Percentiles rank a stretch among this genome's conserved stretches.
Evolutionary conservation across 306 rosid genomes (phyloP).

Genomic region (Medicago truncatula): MtrunA17r5.0-ANR NC_053043.1:49159501-49160000

Average conservation of each 20-base stretch:
- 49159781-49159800: slow-evolving; percentile 68
- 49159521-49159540: no score
- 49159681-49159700: slow-evolving; percentile 69
- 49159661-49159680: slow-evolving; percentile 56
- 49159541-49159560: no score
- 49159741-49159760: slow-evolving; percentile 65
- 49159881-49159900: slow-evolving; percentile 88
- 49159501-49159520: no score
- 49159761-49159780: slow-evolving; percentile 83
- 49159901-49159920: slow-evolving; percentile 69
- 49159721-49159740: slow-evolving; percentile 66
- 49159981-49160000: slow-evolving; percentile 75
- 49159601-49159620: neutral
- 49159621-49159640: slow-evolving; percentile 47
- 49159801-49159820: slow-evolving; percentile 69
- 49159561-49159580: no score
- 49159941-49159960: slow-evolving; percentile 78
- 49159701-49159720: slow-evolving; percentile 63
- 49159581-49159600: neutral
- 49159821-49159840: slow-evolving; percentile 77
- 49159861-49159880: slow-evolving; percentile 69
- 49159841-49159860: slow-evolving; percentile 70
- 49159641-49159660: slow-evolving; percentile 75
- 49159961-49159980: slow-evolving; percentile 72
- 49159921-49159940: slow-evolving; percentile 68